Base-by-base conservation (phyloP, 2,329 filamentous ascomycete genomes). In the Westerdykella aurantiaca region DNA sequence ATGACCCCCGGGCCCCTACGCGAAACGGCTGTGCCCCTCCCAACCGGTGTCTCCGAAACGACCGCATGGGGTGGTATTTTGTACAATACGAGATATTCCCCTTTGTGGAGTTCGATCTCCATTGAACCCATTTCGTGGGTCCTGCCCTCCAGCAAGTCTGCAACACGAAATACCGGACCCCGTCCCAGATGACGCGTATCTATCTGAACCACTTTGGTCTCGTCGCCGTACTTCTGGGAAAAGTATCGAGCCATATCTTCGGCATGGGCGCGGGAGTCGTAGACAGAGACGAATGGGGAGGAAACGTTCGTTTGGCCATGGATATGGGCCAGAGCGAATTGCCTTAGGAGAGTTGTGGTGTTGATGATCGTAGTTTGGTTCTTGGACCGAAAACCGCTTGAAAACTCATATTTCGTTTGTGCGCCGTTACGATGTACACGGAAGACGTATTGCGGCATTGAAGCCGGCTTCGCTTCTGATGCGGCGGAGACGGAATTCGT, bases 61-160 rank as follows among this genome's bases (percentile, higher is more conserved):
- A 65, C 55, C 9, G 63, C 63, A 51, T 64, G 56, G 10, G 55
- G 44, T 5, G 61, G 60, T 34, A 66, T 60, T 5, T 56, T 50
- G 53, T 66, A 64, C 61, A 62, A 56, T 31, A 64, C 49, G 22
- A 66, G 37, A 46, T 66, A 66, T 50, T 66, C 63, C 1, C 62
- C 60, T 44, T 55, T 49, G 52, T 66, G 63, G 42, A 65, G 34
- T 52, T 55, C 61, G 22, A 42, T 44, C 31, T 50, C 43, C 16
- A 33, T 44, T 9, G 40, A 38, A 5, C 7, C 45, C n/a, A 33
- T 22, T 29, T 49, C 34, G 16, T 37, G 39, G 41, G 37, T 21
- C 9, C 34, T 11, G 6, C 33, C 39, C 17, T 25, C 34, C 31
- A 66, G 31, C 14, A 65, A 11, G 49, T 65, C 60, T 18, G 44